phyloP scores from a whole-genome alignment of 1,284 basidiomycete genomes.

The Meira miltonrushii region DNA sequence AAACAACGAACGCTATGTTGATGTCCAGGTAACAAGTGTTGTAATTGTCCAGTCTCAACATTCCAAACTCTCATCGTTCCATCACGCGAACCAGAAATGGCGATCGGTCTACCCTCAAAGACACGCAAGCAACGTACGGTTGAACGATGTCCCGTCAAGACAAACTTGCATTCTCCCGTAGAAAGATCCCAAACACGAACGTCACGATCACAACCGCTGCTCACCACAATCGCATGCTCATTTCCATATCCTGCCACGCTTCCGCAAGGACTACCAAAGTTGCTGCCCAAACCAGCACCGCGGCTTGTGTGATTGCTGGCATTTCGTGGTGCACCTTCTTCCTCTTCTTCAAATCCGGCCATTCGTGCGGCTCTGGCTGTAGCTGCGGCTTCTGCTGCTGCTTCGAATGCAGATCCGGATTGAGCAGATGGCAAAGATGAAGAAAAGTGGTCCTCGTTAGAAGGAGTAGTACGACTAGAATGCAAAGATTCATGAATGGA shows the following conservation, averaged over 20 bases:
- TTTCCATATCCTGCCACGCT: constrained; percentile 64
- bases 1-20: constrained; percentile 77
- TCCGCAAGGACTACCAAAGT: constrained; percentile 26
- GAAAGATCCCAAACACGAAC: constrained; percentile 85
- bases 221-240: constrained; percentile 70
- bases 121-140: constrained; percentile 89
- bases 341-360: too few species aligned
- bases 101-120: constrained; percentile 77
- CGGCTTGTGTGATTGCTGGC: background rate
- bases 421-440: too few species aligned
- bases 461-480: too few species aligned
- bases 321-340: too few species aligned
- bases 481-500: too few species aligned
- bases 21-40: constrained; percentile 75
- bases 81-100: constrained; percentile 83
- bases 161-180: constrained; percentile 74
- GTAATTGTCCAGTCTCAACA: constrained; percentile 67
- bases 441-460: too few species aligned
- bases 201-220: constrained; percentile 83
- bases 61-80: constrained; percentile 87
- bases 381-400: too few species aligned
- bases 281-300: constrained; percentile 14
- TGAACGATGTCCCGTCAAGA: constrained; percentile 77
- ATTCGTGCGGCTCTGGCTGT: too few species aligned
- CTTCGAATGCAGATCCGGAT: too few species aligned